These are phyloP conservation scores for Spongispora temasekensis DNA, from an alignment of 1,284 basidiomycete species.

Conservation along the genomic window DNA sequence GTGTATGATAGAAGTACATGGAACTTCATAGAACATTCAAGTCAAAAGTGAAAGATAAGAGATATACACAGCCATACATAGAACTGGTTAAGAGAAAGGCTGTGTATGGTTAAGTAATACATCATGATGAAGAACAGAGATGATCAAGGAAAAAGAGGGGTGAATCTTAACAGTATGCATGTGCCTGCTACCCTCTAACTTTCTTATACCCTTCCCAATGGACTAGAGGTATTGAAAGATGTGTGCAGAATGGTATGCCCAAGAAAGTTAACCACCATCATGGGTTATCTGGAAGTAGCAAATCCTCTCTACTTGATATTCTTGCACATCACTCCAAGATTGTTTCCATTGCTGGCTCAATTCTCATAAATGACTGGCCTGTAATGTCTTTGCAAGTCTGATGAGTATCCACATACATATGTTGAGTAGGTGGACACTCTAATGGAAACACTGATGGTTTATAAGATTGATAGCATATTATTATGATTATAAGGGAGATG, in stretches of 20 bases:
- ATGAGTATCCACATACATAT: slow-evolving; percentile 86
- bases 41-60: too few species aligned
- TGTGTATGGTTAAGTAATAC: too few species aligned
- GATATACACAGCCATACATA: too few species aligned
- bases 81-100: too few species aligned
- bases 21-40: too few species aligned
- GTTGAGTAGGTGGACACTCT: slow-evolving; percentile 99
- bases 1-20: too few species aligned
- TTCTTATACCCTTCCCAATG: slow-evolving; percentile 70
- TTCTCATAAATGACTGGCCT: slow-evolving; percentile 84
- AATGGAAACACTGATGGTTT: slow-evolving; percentile 95
- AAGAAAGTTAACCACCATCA: slow-evolving; percentile 90
- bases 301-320: slow-evolving; percentile 95
- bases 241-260: slow-evolving; percentile 84
- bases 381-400: slow-evolving; percentile 80
- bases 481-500: slow-evolving; percentile 91
- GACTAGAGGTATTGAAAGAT: slow-evolving; percentile 73
- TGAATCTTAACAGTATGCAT: too few species aligned
- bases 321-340: slow-evolving; percentile 88
- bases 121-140: too few species aligned
- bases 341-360: slow-evolving; percentile 73
- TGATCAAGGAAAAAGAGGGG: too few species aligned
- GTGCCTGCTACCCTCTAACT: slow-evolving; percentile 90
- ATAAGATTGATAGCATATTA: slow-evolving; percentile 94
- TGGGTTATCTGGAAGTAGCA: slow-evolving; percentile 96